phyloP scores from a whole-genome alignment of 208 protist genomes.

The Trypanosoma cruzi region DNA sequence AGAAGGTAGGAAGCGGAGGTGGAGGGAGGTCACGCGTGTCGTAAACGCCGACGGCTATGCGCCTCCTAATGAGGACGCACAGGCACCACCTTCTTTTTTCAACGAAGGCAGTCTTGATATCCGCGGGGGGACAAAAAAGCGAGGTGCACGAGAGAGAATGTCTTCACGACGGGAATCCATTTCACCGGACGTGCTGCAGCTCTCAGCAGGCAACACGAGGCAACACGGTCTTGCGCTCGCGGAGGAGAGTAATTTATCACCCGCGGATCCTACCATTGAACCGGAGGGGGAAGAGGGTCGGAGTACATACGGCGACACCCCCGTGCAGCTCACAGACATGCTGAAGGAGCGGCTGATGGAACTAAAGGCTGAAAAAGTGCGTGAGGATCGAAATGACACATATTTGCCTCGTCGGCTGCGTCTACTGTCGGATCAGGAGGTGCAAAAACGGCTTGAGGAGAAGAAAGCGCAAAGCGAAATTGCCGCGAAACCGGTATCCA shows the following conservation, averaged over 20 bases:
- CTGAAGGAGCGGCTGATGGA: constrained; percentile 87
- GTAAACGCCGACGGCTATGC: constrained; percentile 57
- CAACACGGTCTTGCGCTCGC: constrained; percentile 56
- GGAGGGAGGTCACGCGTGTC: constrained; percentile 56
- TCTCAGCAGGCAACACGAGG: constrained; percentile 58
- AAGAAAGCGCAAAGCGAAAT: not conserved
- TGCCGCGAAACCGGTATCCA: not conserved
- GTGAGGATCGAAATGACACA: constrained; percentile 77
- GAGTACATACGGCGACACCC: constrained; percentile 75
- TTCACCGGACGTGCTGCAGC: constrained; percentile 75
- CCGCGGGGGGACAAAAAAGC: constrained; percentile 35
- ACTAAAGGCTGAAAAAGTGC: constrained; percentile 76
- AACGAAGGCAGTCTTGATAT: constrained; percentile 82
- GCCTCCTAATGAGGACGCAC: constrained; percentile 13
- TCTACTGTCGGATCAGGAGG: constrained; percentile 39
- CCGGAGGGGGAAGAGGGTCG: constrained; percentile 25
- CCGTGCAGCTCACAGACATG: constrained; percentile 89
- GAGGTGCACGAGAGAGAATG: not conserved
- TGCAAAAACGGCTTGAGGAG: constrained; percentile 17
- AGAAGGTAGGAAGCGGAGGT: constrained; percentile 36
- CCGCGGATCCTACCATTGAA: constrained; percentile 80
- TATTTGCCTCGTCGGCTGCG: constrained; percentile 66
- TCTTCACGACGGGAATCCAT: constrained; percentile 25
- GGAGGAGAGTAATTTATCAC: constrained; percentile 60
- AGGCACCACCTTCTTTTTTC: constrained; percentile 58